Evolutionary conservation across 306 rosid species (phyloP).

Genomic region (Quercus suber): DNA sequence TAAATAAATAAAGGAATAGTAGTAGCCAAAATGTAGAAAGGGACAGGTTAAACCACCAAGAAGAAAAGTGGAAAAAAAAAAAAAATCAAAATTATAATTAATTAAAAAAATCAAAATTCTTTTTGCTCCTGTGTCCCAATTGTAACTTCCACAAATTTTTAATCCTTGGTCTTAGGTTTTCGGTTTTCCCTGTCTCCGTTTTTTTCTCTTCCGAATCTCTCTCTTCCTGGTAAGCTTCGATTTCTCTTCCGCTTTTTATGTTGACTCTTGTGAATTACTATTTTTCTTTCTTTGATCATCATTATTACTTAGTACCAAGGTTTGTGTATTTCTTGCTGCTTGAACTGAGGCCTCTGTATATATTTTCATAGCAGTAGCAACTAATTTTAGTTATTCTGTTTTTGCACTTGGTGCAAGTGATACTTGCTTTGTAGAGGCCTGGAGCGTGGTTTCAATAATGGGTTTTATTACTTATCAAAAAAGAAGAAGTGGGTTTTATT

Average conservation of each 20-base stretch:
- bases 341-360: neutral
- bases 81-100: no score
- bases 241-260: slow-evolving; percentile 3
- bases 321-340: neutral
- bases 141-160: slow-evolving; percentile 23
- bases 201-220: neutral
- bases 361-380: neutral
- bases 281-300: neutral
- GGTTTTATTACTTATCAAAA: no score
- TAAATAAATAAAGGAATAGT: neutral
- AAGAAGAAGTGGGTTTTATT: no score
- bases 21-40: slow-evolving; percentile 10
- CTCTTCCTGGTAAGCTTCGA: slow-evolving; percentile 30
- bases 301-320: neutral
- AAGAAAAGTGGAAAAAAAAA: slow-evolving; percentile 12
- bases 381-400: slow-evolving; percentile 9
- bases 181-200: slow-evolving; percentile 13
- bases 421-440: neutral
- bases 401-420: slow-evolving; percentile 1
- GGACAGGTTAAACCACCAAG: slow-evolving; percentile 25
- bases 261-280: neutral
- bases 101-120: neutral
- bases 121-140: slow-evolving; percentile 25
- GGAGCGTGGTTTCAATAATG: no score
- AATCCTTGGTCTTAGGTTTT: slow-evolving; percentile 22